These are phyloP conservation scores for Citrus australasica DNA, from an alignment of 345 rosid genomes.

Conservation along the genomic window DNA sequence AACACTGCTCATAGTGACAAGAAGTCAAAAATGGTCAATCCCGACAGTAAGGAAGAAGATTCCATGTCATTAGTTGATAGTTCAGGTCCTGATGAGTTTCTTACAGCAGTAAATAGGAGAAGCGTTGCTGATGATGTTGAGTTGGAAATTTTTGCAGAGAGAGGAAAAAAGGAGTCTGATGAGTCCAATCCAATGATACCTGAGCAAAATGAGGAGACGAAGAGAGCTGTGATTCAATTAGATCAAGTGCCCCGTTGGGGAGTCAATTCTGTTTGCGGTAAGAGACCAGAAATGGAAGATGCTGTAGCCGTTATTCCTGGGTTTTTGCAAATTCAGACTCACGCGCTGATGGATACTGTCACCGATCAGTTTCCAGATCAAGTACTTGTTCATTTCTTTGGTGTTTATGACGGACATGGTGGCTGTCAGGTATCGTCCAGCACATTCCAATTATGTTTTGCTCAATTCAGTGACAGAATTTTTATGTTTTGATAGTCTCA, in stretches of 20 bases:
- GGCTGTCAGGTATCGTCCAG: slow-evolving; percentile 59
- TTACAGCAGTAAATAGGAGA: slow-evolving; percentile 8
- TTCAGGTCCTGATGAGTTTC: background rate
- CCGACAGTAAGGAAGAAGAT: slow-evolving; percentile 14
- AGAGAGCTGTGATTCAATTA: slow-evolving; percentile 19
- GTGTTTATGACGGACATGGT: slow-evolving; percentile 82
- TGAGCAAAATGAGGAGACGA: slow-evolving; percentile 27
- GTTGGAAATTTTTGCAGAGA: background rate
- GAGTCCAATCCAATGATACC: slow-evolving; percentile 19
- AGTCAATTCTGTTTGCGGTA: slow-evolving; percentile 56
- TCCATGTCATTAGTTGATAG: background rate
- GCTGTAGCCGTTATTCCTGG: slow-evolving; percentile 48
- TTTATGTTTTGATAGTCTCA: background rate
- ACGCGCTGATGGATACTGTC: slow-evolving; percentile 24
- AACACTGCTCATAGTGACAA: slow-evolving; percentile 12
- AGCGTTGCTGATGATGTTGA: slow-evolving; percentile 4
- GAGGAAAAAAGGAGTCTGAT: slow-evolving; percentile 3
- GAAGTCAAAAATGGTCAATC: background rate
- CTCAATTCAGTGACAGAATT: background rate
- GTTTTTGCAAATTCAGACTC: slow-evolving; percentile 40
- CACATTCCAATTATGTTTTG: background rate
- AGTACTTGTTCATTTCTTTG: slow-evolving; percentile 52
- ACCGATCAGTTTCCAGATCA: slow-evolving; percentile 21
- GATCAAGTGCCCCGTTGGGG: slow-evolving; percentile 54
- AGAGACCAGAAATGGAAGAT: slow-evolving; percentile 87